phyloP scores from a whole-genome alignment of 345 rosid species.

The Reutealis trisperma region DNA sequence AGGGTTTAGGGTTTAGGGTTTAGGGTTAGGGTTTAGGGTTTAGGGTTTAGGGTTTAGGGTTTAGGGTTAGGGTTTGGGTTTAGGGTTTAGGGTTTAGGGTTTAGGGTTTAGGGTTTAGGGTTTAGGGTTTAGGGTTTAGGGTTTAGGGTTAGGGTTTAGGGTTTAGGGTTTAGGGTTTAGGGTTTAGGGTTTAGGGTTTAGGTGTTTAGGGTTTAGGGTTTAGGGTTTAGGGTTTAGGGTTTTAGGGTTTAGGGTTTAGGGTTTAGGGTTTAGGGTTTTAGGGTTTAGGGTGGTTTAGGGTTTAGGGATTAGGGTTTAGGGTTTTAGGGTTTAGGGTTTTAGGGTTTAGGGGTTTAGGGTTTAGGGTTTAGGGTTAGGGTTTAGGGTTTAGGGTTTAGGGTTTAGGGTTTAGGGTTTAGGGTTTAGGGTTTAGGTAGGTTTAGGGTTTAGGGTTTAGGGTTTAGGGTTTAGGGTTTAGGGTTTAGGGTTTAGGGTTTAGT shows the following conservation, averaged over 20 bases:
- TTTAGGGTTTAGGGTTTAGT: constrained; percentile 19
- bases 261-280: constrained; percentile 25
- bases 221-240: constrained; percentile 30
- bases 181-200: constrained; percentile 26
- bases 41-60: constrained; percentile 30
- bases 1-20: constrained; percentile 35
- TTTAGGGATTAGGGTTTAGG: constrained; percentile 29
- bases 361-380: constrained; percentile 27
- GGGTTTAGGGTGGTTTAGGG: constrained; percentile 33
- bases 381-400: constrained; percentile 34
- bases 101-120: constrained; percentile 37
- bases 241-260: constrained; percentile 23
- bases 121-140: constrained; percentile 30
- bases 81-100: constrained; percentile 34
- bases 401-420: constrained; percentile 25
- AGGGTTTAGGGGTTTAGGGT: constrained; percentile 27
- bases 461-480: constrained; percentile 26
- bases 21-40: constrained; percentile 28
- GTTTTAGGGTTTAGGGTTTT: constrained; percentile 32
- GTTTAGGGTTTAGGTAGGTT: constrained; percentile 20
- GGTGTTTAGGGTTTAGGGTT: constrained; percentile 29
- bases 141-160: constrained; percentile 8
- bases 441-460: constrained; percentile 20
- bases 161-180: neutral
- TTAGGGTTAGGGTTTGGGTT: constrained; percentile 24